Base-by-base conservation (phyloP, 208 protist species). In the Trypanosoma vivax region DNA sequence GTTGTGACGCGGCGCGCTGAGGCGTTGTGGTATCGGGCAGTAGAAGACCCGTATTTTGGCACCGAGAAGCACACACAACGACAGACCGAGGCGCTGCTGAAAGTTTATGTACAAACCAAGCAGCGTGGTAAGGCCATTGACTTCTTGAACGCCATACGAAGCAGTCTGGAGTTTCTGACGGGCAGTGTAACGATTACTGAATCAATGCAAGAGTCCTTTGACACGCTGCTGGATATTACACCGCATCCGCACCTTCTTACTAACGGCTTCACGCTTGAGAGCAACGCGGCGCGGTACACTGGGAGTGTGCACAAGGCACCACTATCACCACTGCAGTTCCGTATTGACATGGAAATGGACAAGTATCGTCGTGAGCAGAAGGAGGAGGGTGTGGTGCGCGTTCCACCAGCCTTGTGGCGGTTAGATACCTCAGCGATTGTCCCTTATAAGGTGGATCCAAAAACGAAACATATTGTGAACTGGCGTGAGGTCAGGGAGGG, bases 401-500 rank as follows among this genome's bases (percentile, higher is more conserved):
- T 94, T 52, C 88, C 88, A 50, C 88, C 88, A 2, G 69, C 80
- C 9, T 42, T 53, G 33, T 94, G 88, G 88, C 59, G 56, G 24
- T 28, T 92, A 4, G 76, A 89, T 54, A 85, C 77, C 9, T 61
- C 60, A 39, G 59, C 76, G 10, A 82, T 94, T 39, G 83, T 91
- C 39, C 83, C 80, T 25, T 94, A 94, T 65, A 81, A 85, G 46
- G 34, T 90, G 19, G 73, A 92, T 65, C 57, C 61, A 18, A 65
- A 85, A 18, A 78, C 64, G 19, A 76, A 72, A 48, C 77, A 57
- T 34, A 65, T 94, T 24, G 72, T 69, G 18, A 94, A 94, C 67
- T 94, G 88, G 84, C 74, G 88, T 2, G 83, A 83, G 46, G 88
- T 94, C 43, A 94, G 90, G 68, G 70, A 67, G 25, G 81, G 83